A percentile compares a stretch with the other conserved stretches of the same genome.
phyloP scores from a whole-genome alignment of 1,284 basidiomycete species.

The Heterobasidion annosum region DNA sequence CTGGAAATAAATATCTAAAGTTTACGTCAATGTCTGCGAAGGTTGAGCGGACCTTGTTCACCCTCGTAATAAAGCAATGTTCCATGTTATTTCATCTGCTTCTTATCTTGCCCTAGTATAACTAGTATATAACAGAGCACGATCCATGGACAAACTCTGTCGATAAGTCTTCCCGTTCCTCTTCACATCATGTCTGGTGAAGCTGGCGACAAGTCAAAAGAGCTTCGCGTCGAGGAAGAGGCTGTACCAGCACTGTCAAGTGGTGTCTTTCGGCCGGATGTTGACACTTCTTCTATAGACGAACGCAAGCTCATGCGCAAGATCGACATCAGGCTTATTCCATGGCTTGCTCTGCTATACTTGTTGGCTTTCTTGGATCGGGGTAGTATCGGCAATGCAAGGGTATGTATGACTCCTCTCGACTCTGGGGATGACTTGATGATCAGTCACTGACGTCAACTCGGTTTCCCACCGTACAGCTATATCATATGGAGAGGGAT shows the following conservation, averaged over 20 bases:
- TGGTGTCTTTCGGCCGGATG: slow-evolving; percentile 35
- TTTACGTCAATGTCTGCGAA: too few species aligned
- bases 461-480: slow-evolving; percentile 20
- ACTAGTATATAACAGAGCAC: too few species aligned
- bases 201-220: not conserved
- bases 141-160: too few species aligned
- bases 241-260: not conserved
- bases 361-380: slow-evolving; percentile 71
- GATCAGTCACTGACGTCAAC: not conserved
- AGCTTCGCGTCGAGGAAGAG: not conserved
- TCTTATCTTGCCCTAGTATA: too few species aligned
- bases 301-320: slow-evolving; percentile 58
- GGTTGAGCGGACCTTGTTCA: too few species aligned
- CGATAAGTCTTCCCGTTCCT: not conserved
- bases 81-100: too few species aligned
- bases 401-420: slow-evolving; percentile 27
- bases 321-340: slow-evolving; percentile 54
- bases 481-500: slow-evolving; percentile 46
- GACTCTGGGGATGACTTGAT: not conserved
- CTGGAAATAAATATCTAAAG: too few species aligned
- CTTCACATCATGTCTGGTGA: not conserved
- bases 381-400: slow-evolving; percentile 77
- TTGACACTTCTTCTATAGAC: slow-evolving; percentile 48
- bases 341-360: slow-evolving; percentile 68
- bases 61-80: too few species aligned